Base-by-base conservation (phyloP, 805 yeast species). In the Teunomyces atbi region DNA sequence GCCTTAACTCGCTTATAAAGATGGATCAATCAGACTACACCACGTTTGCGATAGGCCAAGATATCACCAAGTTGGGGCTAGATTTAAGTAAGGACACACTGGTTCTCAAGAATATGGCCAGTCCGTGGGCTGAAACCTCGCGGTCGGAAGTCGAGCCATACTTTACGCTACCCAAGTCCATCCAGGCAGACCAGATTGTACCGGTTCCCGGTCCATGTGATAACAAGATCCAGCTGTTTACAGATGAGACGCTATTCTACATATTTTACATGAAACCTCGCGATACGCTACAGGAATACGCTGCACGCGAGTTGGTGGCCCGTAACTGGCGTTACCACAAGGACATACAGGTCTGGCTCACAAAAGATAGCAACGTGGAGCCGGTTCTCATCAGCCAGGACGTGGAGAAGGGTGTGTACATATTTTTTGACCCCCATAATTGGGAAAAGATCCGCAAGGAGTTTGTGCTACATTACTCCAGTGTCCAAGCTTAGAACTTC, bases 301-400 rank as follows among this genome's bases (percentile, higher is more conserved):
- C 96, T 4, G 95, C 97, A 5, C 76, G 92, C 48, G 98, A 92
- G 64, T 77, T 94, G 55, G 89, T 89, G 57, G 83, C 83, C 51
- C 78, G 99, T 57, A 94, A 92, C 68, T 94, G 99, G 99, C 79
- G 98, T 55, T 94, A 88, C 61, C 99, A 94, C 68, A 92, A 90
- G 68, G 96, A 89, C 50, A 78, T 94, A 46, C 95, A 91, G 69
- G 90, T 94, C 43, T 94, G 99, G 99, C 71, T 94, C 48, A 94
- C 99, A 10, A 94, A 94, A 65, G 97, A 90, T 59, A 87, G 96
- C 23, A 81, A 82, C 57, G 83, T 83, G 50, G 98, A 92, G 64
- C 97, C 97, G 1, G 79, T 88, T 12, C 88, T 89, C 48, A 68
- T 73, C 16, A 80, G 86, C 28, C 85, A 84, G 30, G 92, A 87